phyloP scores from a whole-genome alignment of 371 early-diverging fungal species.

The Cokeromyces recurvatus region DNA sequence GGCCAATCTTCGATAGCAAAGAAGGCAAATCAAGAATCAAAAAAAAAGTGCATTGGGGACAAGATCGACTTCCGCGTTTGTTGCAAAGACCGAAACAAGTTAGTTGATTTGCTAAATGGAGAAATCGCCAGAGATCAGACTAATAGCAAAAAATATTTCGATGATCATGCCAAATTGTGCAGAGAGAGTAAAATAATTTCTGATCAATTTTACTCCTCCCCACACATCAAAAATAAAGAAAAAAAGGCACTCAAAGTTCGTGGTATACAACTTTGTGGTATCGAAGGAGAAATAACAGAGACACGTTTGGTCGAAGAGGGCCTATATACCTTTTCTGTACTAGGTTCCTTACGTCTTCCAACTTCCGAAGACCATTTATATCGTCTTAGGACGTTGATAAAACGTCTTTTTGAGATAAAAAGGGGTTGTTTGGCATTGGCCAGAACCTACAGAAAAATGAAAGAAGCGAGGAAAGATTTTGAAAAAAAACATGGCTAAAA shows the following conservation, averaged over 20 bases:
- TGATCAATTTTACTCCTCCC: constrained; percentile 1
- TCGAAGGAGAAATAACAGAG: constrained; percentile 2
- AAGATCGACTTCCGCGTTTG: constrained; percentile 1
- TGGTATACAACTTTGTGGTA: constrained; percentile 1
- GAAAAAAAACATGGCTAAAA: constrained; percentile 4
- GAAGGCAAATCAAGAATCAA: constrained; percentile 1
- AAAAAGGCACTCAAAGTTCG: constrained; percentile 2
- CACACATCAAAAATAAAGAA: constrained; percentile 3
- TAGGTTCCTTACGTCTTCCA: constrained; percentile 4
- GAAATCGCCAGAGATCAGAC: constrained; percentile 1
- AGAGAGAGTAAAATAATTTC: not conserved
- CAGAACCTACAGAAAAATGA: constrained; percentile 3
- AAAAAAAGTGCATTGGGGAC: constrained; percentile 1
- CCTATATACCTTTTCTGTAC: constrained; percentile 1
- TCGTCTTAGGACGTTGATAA: constrained; percentile 1
- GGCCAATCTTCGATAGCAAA: constrained; percentile 1
- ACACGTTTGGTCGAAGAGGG: constrained; percentile 3
- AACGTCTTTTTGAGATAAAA: constrained; percentile 2
- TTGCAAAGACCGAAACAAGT: constrained; percentile 1
- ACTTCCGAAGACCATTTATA: constrained; percentile 2
- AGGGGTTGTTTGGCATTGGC: constrained; percentile 2
- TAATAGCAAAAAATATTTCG: not conserved
- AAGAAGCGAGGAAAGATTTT: constrained; percentile 1
- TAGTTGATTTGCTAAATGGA: not conserved
- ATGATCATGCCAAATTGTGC: constrained; percentile 1